Base-by-base conservation (phyloP, 306 rosid genomes). In the Cicer yamashitae region DNA sequence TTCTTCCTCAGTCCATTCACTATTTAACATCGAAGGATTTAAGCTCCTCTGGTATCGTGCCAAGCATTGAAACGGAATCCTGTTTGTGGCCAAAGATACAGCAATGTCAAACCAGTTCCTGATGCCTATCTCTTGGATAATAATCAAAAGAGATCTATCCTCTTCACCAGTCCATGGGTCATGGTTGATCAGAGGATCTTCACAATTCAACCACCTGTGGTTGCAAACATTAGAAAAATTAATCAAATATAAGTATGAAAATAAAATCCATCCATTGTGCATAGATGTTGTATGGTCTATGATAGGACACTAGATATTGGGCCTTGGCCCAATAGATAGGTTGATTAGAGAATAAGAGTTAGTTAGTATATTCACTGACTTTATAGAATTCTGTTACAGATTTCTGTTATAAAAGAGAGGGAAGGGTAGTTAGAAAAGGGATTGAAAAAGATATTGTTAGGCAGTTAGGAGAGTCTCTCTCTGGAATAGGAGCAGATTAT, bases 1-100 rank as follows among this genome's bases (percentile, higher is more conserved):
- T 73, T 94, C 98, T 52, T 90, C 97, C 81, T 85, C 90, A 71
- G 97, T 91, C 98, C 98, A 91, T 83, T 87, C 97, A 40, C 92
- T 81, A 88, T 90, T 85, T 72, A 94, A 47, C 79, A 94, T 84
- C 11, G 96, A 87, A 84, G 92, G 87, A 81, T 94, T 94, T 70
- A 94, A 85, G 80, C 98, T 90, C 92, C 96, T 90, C 59, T 94
- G 98, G 53, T 86, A 94, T 56, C 96, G 91, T 48, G 96, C 79
- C 88, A 94, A 84, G 72, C 98, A 94, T 84, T 91, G 96, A 85
- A 90, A 94, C 6, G 98, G 96, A 68, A 94, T 87, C 88, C 98
- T 94, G 79, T 83, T 83, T 77, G 98, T 91, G 67, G 87, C 90
- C 79, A 89, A 44, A 4, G 87, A 81, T 75, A 50, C 82, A 50